Base-by-base conservation (phyloP, 768 basidiomycete genomes). In the Mycena belliarum region DNA sequence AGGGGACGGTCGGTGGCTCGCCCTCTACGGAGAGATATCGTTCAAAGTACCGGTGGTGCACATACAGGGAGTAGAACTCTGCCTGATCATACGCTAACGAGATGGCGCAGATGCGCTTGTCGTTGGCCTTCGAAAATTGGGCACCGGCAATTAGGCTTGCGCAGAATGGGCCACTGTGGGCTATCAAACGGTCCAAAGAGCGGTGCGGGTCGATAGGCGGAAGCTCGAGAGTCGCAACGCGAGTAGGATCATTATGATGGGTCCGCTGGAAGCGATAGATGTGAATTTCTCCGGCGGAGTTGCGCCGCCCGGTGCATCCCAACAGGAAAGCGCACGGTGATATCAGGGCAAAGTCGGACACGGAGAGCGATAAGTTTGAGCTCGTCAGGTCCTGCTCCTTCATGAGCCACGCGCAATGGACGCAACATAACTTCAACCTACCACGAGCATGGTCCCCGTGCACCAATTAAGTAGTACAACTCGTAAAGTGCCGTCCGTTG, bases 81-180 rank as follows among this genome's bases (percentile, higher is more conserved):
- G 44, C 12, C 14, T 33, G 2, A 38, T 55, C 54, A 37, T 59
- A 63, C n/a, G 32, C 46, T 25, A 63, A 18, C 3, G 57, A 59
- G 18, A 63, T 29, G 3, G 57, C 57, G 37, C 54, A 59, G 8
- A 63, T 48, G 1, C 57, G 53, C 24, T 23, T 21, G 12, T 55
- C 57, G 40, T 59, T 56, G 14, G 50, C 25, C 25, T 59, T 52
- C 0, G 49, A 53, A n/a, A 59, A 63, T 11, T 47, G 54, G 4
- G 29, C 32, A 10, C 37, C 32, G 3, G 46, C 24, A 21, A 52
- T 15, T 0, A 51, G 41, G 14, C 50, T 15, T 15, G 58, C 54
- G 28, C 62, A 59, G 35, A 52, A 59, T 5, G 62, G 57, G 32
- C 62, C 62, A 24, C 62, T 59, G 28, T 63, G 62, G 33, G 48